Evolutionary conservation across 1,139 yeast genomes (phyloP).

Genomic region (Saccharomyces hybrid): DNA sequence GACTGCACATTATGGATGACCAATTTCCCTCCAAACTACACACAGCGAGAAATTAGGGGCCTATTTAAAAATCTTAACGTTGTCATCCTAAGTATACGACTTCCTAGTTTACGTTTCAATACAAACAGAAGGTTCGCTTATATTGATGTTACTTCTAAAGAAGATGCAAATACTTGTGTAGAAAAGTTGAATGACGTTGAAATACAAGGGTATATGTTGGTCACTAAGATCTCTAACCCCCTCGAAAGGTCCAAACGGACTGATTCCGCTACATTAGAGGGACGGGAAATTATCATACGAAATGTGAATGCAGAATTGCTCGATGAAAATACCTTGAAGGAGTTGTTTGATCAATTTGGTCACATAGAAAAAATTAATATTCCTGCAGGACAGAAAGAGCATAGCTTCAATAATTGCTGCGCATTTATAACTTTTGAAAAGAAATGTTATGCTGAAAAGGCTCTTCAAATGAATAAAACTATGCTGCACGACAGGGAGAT

Average conservation of each 20-base stretch:
- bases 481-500: slow-evolving; percentile 39
- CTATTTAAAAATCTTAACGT: slow-evolving; percentile 45
- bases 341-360: slow-evolving; percentile 38
- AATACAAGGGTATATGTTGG: slow-evolving; percentile 32
- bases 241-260: slow-evolving; percentile 33
- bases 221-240: slow-evolving; percentile 56
- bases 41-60: slow-evolving; percentile 35
- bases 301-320: slow-evolving; percentile 39
- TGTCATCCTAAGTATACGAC: slow-evolving; percentile 42
- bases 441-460: slow-evolving; percentile 36
- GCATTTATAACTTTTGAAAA: slow-evolving; percentile 47
- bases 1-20: slow-evolving; percentile 39
- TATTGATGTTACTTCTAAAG: slow-evolving; percentile 43
- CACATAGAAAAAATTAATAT: slow-evolving; percentile 43
- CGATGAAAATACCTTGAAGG: slow-evolving; percentile 26
- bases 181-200: slow-evolving; percentile 36
- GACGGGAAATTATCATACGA: slow-evolving; percentile 47
- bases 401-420: slow-evolving; percentile 39
- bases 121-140: slow-evolving; percentile 67
- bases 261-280: slow-evolving; percentile 40
- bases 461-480: slow-evolving; percentile 36
- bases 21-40: slow-evolving; percentile 58
- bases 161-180: slow-evolving; percentile 45
- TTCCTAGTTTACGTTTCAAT: slow-evolving; percentile 57
- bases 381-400: slow-evolving; percentile 33